Evolutionary conservation across 148 eudicot species (phyloP).

Genomic region (Arctostaphylos glauca): DNA sequence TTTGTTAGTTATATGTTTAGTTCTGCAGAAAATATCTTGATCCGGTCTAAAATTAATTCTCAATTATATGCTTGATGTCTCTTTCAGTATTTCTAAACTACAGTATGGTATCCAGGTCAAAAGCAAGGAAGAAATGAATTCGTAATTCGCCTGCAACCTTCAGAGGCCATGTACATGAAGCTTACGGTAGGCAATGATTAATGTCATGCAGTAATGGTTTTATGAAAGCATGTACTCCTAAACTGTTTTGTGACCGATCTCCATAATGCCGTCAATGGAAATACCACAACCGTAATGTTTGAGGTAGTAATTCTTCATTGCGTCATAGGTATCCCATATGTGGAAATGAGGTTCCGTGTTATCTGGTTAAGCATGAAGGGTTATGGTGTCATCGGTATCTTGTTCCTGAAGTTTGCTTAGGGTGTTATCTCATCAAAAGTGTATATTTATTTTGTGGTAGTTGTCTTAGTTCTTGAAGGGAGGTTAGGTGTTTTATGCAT

Average conservation of each 20-base stretch:
- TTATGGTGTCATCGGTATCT: not conserved
- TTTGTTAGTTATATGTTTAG: not conserved
- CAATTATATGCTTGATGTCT: not conserved
- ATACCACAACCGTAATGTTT: not conserved
- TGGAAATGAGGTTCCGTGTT: not conserved
- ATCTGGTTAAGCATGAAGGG: not conserved
- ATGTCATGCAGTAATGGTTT: not conserved
- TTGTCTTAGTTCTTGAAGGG: not conserved
- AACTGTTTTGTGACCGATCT: not conserved
- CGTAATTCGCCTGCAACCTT: conserved; percentile 89
- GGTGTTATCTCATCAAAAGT: not conserved
- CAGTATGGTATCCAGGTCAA: conserved; percentile 52
- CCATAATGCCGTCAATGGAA: not conserved
- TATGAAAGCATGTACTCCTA: not conserved
- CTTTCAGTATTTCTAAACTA: not conserved
- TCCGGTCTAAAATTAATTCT: not conserved
- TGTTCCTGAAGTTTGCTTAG: not conserved
- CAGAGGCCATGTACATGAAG: conserved; percentile 94
- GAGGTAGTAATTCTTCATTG: not conserved
- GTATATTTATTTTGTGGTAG: too few relatives aligned
- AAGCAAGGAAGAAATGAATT: conserved; percentile 93
- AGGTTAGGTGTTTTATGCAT: not conserved
- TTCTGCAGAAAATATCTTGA: not conserved
- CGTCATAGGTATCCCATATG: not conserved
- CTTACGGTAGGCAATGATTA: conserved; percentile 60